Evolutionary conservation across 2,329 filamentous ascomycete genomes (phyloP).

Genomic region (Penicillium palitans): DNA sequence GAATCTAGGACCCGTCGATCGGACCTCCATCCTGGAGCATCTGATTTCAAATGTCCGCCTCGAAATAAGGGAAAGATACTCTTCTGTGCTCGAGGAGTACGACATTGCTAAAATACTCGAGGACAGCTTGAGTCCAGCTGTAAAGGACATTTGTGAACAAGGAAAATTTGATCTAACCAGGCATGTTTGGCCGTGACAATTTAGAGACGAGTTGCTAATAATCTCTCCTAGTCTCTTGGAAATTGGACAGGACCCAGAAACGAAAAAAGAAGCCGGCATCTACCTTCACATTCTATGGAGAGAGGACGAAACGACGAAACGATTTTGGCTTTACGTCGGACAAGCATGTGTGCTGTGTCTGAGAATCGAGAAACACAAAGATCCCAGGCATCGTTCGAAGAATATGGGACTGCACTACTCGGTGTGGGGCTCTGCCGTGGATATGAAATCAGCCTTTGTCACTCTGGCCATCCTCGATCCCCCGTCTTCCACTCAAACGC

Average conservation of each 20-base stretch:
- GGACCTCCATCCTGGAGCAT: neutral
- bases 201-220: neutral
- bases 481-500: neutral
- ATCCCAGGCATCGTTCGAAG: neutral
- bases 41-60: neutral
- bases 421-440: slow-evolving; percentile 8
- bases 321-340: slow-evolving; percentile 16
- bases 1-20: neutral
- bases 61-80: neutral
- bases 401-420: slow-evolving; percentile 11
- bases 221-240: neutral
- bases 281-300: slow-evolving; percentile 17
- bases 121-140: neutral
- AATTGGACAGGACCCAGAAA: neutral
- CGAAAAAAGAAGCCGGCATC: neutral
- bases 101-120: neutral
- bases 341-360: slow-evolving; percentile 7
- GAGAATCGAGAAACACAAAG: slow-evolving; percentile 9
- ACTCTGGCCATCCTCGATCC: slow-evolving; percentile 2
- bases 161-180: neutral
- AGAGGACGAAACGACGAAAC: neutral
- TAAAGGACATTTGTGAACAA: neutral
- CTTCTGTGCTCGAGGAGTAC: neutral
- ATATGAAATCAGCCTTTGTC: slow-evolving; percentile 16
- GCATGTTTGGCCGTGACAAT: neutral